A percentile compares a stretch with the other conserved stretches of the same genome.
Conservation (phyloP, 192 early-diverging fungal species). For the Entomortierella parvispora region DNA sequence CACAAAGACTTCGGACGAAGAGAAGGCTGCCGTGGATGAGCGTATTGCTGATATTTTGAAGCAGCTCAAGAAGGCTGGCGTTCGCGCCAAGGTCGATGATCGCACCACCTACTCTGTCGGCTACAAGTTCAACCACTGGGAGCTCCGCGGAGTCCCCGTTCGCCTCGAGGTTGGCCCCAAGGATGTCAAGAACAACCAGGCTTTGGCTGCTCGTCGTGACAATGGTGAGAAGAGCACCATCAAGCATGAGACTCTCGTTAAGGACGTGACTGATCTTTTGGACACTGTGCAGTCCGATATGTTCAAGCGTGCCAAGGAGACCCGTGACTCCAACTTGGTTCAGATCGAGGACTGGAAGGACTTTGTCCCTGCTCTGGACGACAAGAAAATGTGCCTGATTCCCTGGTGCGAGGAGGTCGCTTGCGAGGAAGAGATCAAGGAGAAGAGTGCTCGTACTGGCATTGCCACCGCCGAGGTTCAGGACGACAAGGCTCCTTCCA, state of each 20-base stretch:
- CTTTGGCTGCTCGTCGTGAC: conserved; percentile 86
- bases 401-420: conserved; percentile 95
- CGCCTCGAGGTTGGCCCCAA: conserved; percentile 97
- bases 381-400: conserved; percentile 86
- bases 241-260: conserved; percentile 67
- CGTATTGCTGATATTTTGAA: conserved; percentile 76
- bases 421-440: conserved; percentile 99
- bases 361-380: conserved; percentile 92
- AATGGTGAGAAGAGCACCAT: conserved; percentile 71
- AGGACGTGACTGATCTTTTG: conserved; percentile 69
- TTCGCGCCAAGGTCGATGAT: conserved; percentile 83
- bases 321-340: conserved; percentile 78
- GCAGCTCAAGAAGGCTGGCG: conserved; percentile 74
- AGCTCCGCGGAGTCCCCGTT: conserved; percentile 95
- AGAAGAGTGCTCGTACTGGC: conserved; percentile 79
- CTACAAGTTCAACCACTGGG: conserved; percentile 99
- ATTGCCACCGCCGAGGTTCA: conserved; percentile 70
- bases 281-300: conserved; percentile 89
- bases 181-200: conserved; percentile 86
- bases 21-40: conserved; percentile 70
- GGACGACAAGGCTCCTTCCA: conserved; percentile 97
- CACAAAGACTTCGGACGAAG: conserved; percentile 84
- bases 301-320: conserved; percentile 85
- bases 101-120: conserved; percentile 91
- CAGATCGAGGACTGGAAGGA: conserved; percentile 89